A percentile compares a stretch with the other conserved stretches of the same genome.
These are phyloP conservation scores for Ammopiptanthus mongolicus DNA, from an alignment of 306 rosid species.

Conservation along the genomic window DNA sequence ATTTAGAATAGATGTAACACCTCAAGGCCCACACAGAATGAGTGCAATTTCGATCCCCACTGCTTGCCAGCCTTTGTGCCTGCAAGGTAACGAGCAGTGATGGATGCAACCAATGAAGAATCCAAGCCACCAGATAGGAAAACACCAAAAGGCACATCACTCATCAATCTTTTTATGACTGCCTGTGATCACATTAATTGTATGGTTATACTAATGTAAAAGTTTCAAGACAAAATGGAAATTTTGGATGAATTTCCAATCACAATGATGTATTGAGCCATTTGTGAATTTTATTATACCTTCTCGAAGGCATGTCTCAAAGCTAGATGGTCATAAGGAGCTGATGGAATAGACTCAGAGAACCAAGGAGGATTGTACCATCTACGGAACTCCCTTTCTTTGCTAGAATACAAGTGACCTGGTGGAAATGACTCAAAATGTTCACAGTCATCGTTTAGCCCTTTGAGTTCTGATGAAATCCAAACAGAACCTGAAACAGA, in stretches of 20 bases:
- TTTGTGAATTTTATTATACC: constrained; percentile 26
- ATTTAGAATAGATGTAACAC: constrained; percentile 24
- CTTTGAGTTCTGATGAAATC: constrained; percentile 77
- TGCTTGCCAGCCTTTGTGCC: constrained; percentile 72
- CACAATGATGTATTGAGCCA: neutral
- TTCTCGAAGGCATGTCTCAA: constrained; percentile 63
- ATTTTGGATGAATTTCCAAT: neutral
- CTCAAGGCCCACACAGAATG: constrained; percentile 84
- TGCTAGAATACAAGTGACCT: constrained; percentile 83
- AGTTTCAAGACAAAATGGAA: neutral
- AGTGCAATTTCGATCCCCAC: constrained; percentile 83
- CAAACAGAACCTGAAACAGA: constrained; percentile 67
- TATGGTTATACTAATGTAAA: neutral
- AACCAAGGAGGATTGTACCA: constrained; percentile 91
- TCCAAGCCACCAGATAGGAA: constrained; percentile 81
- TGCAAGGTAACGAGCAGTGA: constrained; percentile 70
- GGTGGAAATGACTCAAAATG: constrained; percentile 76
- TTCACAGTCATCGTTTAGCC: constrained; percentile 68
- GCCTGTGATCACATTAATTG: constrained; percentile 38
- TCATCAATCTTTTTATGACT: constrained; percentile 78
- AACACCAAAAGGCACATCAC: constrained; percentile 89
- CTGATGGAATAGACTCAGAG: constrained; percentile 75
- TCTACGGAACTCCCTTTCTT: constrained; percentile 48
- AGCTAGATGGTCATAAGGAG: constrained; percentile 72
- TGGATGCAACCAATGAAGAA: constrained; percentile 78